A percentile compares a stretch with the other conserved stretches of the same genome.
Evolutionary conservation across 2,329 filamentous ascomycete species (phyloP).

Genomic region (Drechmeria coniospora): DNA sequence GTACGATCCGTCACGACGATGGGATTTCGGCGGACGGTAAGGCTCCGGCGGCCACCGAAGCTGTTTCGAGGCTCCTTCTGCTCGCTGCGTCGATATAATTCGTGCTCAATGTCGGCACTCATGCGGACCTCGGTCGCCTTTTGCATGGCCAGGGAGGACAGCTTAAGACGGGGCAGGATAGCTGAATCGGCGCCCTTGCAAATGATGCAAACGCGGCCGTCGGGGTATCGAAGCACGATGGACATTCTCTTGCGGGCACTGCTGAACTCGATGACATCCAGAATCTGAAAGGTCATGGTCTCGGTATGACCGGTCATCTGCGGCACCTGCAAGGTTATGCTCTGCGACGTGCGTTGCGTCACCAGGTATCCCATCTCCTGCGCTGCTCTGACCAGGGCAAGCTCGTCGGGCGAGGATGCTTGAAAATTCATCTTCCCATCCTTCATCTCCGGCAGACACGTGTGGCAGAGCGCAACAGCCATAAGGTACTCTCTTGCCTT

Average conservation of each 20-base stretch:
- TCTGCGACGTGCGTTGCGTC: constrained; percentile 55
- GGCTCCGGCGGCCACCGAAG: constrained; percentile 37
- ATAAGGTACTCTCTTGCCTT: constrained; percentile 74
- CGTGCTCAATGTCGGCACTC: constrained; percentile 42
- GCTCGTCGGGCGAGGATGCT: constrained; percentile 77
- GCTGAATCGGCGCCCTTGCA: constrained; percentile 85
- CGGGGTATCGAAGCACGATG: constrained; percentile 70
- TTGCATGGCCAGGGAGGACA: constrained; percentile 57
- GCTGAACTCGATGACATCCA: constrained; percentile 84
- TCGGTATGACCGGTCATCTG: constrained; percentile 21
- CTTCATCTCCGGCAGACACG: constrained; percentile 66
- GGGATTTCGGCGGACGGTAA: constrained; percentile 32
- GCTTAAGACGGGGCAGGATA: constrained; percentile 61
- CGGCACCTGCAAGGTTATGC: constrained; percentile 38
- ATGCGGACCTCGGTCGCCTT: constrained; percentile 54
- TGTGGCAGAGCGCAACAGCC: constrained; percentile 76
- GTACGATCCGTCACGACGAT: constrained; percentile 13
- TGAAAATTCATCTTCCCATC: constrained; percentile 66
- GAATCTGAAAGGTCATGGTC: constrained; percentile 56
- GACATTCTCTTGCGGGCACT: constrained; percentile 86
- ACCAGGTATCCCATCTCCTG: constrained; percentile 73
- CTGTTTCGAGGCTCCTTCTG: constrained; percentile 38
- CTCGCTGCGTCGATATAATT: constrained; percentile 39
- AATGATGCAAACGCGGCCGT: constrained; percentile 66
- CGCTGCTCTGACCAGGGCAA: constrained; percentile 72